These are phyloP conservation scores for Thalassiosira delicatula DNA, from an alignment of 352 stramenopile genomes.

Conservation along the genomic window DNA sequence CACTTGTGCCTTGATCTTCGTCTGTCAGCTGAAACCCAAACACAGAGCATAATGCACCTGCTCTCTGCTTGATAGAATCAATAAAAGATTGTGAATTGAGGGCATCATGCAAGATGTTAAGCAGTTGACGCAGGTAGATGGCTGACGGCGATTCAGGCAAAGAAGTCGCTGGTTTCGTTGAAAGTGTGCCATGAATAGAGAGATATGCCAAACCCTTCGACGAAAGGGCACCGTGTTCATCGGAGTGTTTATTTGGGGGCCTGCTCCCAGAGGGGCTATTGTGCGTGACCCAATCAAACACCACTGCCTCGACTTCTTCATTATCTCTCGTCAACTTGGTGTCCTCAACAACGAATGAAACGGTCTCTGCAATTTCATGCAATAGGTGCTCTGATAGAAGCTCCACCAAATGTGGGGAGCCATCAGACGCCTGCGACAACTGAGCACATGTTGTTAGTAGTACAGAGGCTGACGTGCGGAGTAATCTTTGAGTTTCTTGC, in stretches of 20 bases:
- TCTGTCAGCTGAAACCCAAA: conserved; percentile 23
- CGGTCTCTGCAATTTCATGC: conserved; percentile 49
- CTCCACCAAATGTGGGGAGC: conserved; percentile 30
- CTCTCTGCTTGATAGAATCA: conserved; percentile 34
- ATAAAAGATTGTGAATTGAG: conserved; percentile 40
- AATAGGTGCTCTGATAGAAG: conserved; percentile 44
- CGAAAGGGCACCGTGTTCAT: conserved; percentile 3
- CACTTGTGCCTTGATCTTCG: conserved; percentile 15
- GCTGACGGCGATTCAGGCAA: conserved; percentile 35
- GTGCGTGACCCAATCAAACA: conserved; percentile 44
- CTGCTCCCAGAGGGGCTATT: conserved; percentile 24
- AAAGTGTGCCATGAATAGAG: conserved; percentile 30
- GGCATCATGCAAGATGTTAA: conserved; percentile 50
- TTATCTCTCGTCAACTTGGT: conserved; percentile 13
- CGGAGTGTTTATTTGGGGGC: conserved; percentile 11
- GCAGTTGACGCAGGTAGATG: conserved; percentile 46
- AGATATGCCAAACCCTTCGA: conserved; percentile 33
- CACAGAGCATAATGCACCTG: conserved; percentile 33
- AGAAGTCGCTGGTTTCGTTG: conserved; percentile 31
- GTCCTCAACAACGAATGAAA: conserved; percentile 34
- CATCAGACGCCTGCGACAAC: conserved; percentile 21
- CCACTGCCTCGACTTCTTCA: conserved; percentile 31
- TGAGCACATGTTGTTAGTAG: conserved; percentile 29
- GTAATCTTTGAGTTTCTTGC: conserved; percentile 34
- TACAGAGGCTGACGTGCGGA: conserved; percentile 47